Conservation (phyloP, 2,329 filamentous ascomycete genomes). For the Cladobotryum protrusum region DNA sequence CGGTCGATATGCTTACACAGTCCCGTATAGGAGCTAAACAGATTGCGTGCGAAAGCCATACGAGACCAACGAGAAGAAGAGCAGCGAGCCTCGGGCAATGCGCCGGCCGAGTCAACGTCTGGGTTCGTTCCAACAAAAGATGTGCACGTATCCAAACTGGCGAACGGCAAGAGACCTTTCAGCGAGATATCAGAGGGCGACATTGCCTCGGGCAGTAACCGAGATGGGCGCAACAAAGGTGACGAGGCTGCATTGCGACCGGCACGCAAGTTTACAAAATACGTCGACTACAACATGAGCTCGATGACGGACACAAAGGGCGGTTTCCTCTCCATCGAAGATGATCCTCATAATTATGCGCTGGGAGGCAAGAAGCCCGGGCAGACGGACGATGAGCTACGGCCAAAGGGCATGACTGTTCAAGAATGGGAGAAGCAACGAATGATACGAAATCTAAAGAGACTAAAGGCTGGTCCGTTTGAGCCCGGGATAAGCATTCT, state of each 20-base stretch:
- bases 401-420: conserved; percentile 81
- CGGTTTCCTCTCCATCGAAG: conserved; percentile 83
- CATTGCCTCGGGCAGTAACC: conserved; percentile 50
- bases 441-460: conserved; percentile 63
- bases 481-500: conserved; percentile 82
- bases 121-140: conserved; percentile 66
- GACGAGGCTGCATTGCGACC: conserved; percentile 57
- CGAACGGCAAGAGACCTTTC: conserved; percentile 61
- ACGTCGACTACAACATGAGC: conserved; percentile 95
- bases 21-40: conserved; percentile 66
- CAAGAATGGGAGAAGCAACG: conserved; percentile 88
- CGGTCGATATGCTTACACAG: conserved; percentile 9
- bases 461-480: conserved; percentile 72
- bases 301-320: conserved; percentile 98
- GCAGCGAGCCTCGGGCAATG: conserved; percentile 38
- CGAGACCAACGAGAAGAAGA: conserved; percentile 67
- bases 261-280: conserved; percentile 84
- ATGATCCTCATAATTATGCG: conserved; percentile 84
- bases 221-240: conserved; percentile 56
- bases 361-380: conserved; percentile 42
- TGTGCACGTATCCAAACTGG: conserved; percentile 45
- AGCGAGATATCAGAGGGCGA: conserved; percentile 50
- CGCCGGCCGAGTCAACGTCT: conserved; percentile 47
- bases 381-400: conserved; percentile 42
- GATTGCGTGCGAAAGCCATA: conserved; percentile 81